These are phyloP conservation scores for Lodderomyces theae DNA, from an alignment of 1,139 yeast species.

Conservation along the genomic window DNA sequence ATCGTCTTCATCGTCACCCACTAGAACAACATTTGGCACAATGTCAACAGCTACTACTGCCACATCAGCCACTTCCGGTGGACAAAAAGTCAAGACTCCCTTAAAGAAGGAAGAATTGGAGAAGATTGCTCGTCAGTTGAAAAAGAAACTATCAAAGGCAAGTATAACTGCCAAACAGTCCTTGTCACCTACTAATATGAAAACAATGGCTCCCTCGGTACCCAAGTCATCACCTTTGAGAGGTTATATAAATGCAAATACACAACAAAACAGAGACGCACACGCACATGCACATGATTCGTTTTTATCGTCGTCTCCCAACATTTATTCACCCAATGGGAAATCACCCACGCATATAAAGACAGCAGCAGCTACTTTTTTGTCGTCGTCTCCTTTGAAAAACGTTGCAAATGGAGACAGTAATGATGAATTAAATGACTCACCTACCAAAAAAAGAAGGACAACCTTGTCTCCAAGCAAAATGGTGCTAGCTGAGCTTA, in stretches of 20 bases:
- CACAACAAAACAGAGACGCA: constrained; percentile 8
- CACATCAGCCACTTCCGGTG: constrained; percentile 6
- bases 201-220: constrained; percentile 8
- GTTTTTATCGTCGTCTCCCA: constrained; percentile 29
- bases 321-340: constrained; percentile 40
- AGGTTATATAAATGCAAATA: constrained; percentile 22
- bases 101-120: constrained; percentile 47
- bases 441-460: constrained; percentile 35
- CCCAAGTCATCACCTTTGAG: constrained; percentile 34
- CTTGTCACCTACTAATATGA: constrained; percentile 25
- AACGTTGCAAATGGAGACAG: constrained; percentile 19
- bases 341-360: constrained; percentile 44
- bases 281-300: constrained; percentile 9
- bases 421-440: constrained; percentile 19
- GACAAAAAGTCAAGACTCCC: constrained; percentile 28
- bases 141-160: constrained; percentile 43
- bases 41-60: constrained; percentile 3
- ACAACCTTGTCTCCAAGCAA: constrained; percentile 21
- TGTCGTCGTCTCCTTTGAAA: constrained; percentile 35
- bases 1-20: not conserved
- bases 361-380: constrained; percentile 35
- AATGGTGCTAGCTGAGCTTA: constrained; percentile 40
- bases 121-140: constrained; percentile 45
- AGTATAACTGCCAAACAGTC: constrained; percentile 47
- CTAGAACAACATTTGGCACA: not conserved